phyloP scores from a whole-genome alignment of 2,329 filamentous ascomycete genomes.

The Gaeumannomyces tritici region DNA sequence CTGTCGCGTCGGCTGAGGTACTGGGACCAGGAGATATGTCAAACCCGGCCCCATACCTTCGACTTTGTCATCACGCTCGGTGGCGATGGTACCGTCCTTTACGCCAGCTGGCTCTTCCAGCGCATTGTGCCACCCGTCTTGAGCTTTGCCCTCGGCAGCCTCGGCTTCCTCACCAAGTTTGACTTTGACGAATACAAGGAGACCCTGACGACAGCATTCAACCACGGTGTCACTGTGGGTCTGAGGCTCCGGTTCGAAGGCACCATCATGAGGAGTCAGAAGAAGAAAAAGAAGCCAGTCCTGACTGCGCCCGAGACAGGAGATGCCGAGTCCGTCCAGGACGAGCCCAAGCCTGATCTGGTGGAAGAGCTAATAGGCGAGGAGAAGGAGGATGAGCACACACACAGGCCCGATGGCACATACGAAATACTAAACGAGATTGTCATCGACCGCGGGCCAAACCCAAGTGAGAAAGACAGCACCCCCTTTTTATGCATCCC shows the following conservation, averaged over 20 bases:
- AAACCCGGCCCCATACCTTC: slow-evolving; percentile 71
- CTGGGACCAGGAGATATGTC: slow-evolving; percentile 77
- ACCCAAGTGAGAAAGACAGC: slow-evolving; percentile 57
- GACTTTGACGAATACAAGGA: slow-evolving; percentile 69
- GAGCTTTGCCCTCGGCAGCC: slow-evolving; percentile 81
- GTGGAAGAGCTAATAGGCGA: slow-evolving; percentile 87
- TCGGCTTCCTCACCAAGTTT: slow-evolving; percentile 95
- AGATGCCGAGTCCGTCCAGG: slow-evolving; percentile 5
- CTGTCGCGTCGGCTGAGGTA: slow-evolving; percentile 55
- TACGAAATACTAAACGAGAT: slow-evolving; percentile 93
- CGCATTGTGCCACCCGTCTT: slow-evolving; percentile 87
- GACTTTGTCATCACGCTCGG: slow-evolving; percentile 90
- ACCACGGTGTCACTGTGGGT: slow-evolving; percentile 79
- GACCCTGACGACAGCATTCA: slow-evolving; percentile 64
- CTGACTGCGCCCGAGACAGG: slow-evolving; percentile 8
- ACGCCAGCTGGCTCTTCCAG: slow-evolving; percentile 95
- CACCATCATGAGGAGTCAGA: slow-evolving; percentile 77
- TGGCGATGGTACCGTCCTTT: slow-evolving; percentile 94
- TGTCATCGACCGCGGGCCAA: slow-evolving; percentile 90
- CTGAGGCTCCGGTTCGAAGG: slow-evolving; percentile 84
- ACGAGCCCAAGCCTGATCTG: slow-evolving; percentile 42
- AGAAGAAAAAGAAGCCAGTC: slow-evolving; percentile 22
- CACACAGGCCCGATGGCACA: slow-evolving; percentile 74
- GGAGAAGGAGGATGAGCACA: slow-evolving; percentile 73
- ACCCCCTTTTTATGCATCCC: no score